Percentiles rank a stretch among this genome's conserved stretches.
These are phyloP conservation scores for Durotheca rogersii DNA, from an alignment of 495 filamentous ascomycete genomes.

Conservation along the genomic window DNA sequence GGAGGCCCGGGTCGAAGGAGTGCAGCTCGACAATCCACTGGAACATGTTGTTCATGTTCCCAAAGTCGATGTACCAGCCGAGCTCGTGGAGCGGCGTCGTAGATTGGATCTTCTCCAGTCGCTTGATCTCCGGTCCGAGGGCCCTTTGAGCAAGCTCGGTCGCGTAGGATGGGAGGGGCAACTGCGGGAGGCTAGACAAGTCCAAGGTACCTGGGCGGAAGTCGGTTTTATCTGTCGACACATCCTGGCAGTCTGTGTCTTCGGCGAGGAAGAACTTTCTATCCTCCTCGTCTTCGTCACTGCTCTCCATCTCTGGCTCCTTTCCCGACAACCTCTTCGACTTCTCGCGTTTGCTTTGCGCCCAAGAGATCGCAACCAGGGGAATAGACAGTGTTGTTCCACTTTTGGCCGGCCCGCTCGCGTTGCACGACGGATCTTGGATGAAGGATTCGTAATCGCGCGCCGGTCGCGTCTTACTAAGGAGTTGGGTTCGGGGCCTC, in stretches of 20 bases:
- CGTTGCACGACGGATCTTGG: conserved; percentile 18
- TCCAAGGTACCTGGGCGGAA: conserved; percentile 68
- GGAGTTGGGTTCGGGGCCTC: no score
- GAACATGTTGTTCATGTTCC: conserved; percentile 64
- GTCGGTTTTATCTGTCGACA: conserved; percentile 46
- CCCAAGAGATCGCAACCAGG: conserved; percentile 19
- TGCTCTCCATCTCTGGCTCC: conserved; percentile 41
- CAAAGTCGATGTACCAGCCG: conserved; percentile 79
- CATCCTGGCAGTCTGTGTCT: conserved; percentile 19
- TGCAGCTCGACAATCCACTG: conserved; percentile 95
- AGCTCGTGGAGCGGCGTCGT: conserved; percentile 64
- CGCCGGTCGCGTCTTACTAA: no score
- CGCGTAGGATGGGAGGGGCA: conserved; percentile 70
- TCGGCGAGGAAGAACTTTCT: conserved; percentile 46
- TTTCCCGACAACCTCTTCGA: background rate
- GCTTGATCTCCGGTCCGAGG: conserved; percentile 62
- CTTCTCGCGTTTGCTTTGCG: background rate
- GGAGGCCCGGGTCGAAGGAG: conserved; percentile 69
- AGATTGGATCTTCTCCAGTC: conserved; percentile 62
- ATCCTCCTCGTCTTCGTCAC: conserved; percentile 57
- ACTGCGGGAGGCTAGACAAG: conserved; percentile 52
- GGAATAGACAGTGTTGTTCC: conserved; percentile 13
- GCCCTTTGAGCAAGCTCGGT: conserved; percentile 60
- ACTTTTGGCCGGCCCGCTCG: conserved; percentile 6
- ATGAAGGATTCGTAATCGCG: no score